Evolutionary conservation across 495 filamentous ascomycete genomes (phyloP).

Genomic region (Penicillium robsamsonii): DNA sequence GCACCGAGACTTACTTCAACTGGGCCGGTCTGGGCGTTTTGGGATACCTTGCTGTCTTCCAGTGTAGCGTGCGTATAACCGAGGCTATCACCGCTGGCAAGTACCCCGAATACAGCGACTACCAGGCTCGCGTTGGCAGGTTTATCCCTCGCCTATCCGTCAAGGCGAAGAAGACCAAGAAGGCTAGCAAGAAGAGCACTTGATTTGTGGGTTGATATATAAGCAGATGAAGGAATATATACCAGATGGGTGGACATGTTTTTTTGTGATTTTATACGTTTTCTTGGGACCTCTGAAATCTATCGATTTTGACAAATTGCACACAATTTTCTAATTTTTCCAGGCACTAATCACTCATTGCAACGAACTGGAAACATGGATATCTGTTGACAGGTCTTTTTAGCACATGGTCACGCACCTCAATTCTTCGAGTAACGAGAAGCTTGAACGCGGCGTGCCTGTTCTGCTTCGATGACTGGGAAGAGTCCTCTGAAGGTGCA

Average conservation of each 20-base stretch:
- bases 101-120: constrained; percentile 85
- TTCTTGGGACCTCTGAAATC: background rate
- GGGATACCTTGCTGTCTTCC: constrained; percentile 75
- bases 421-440: constrained; percentile 3
- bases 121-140: constrained; percentile 76
- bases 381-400: background rate
- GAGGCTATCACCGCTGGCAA: constrained; percentile 76
- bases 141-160: constrained; percentile 69
- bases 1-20: constrained; percentile 65
- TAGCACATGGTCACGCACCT: background rate
- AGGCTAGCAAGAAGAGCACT: constrained; percentile 26
- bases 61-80: constrained; percentile 82
- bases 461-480: background rate
- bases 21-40: constrained; percentile 76
- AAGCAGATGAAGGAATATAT: background rate
- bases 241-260: background rate
- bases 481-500: background rate
- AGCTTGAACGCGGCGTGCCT: constrained; percentile 2
- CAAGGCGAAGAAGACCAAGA: constrained; percentile 37
- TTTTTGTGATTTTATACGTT: constrained; percentile 1
- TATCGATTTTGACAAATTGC: constrained; percentile 2
- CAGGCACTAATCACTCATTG: background rate
- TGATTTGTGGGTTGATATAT: constrained; percentile 18
- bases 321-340: background rate
- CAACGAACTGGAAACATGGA: background rate